phyloP scores from a whole-genome alignment of 441 rosid genomes.

The Pelargonium citronellum region DNA sequence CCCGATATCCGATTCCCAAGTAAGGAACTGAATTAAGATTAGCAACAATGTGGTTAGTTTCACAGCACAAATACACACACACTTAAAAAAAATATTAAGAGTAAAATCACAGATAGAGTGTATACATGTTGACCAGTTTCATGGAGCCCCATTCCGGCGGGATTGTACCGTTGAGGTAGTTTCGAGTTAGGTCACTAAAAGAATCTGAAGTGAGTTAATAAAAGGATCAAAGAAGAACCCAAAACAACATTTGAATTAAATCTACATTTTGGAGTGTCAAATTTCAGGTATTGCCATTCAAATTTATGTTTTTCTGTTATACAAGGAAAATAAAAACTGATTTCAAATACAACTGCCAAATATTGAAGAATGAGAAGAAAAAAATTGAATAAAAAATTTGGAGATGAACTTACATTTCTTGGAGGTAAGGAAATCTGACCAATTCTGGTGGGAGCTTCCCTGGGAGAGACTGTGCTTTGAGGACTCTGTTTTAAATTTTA shows the following conservation, averaged over 20 bases:
- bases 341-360: not conserved
- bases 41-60: not conserved
- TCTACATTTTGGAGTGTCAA: too few species aligned
- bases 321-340: too few species aligned
- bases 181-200: slow-evolving; percentile 48
- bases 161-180: slow-evolving; percentile 53
- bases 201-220: not conserved
- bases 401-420: slow-evolving; percentile 32
- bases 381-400: too few species aligned
- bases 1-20: slow-evolving; percentile 47
- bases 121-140: slow-evolving; percentile 35
- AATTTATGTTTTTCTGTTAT: too few species aligned
- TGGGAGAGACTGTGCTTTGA: slow-evolving; percentile 38
- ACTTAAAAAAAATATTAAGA: not conserved
- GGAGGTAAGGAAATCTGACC: slow-evolving; percentile 37
- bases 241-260: not conserved
- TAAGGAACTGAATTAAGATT: not conserved
- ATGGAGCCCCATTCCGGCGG: slow-evolving; percentile 48
- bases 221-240: not conserved
- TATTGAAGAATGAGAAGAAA: too few species aligned
- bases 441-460: slow-evolving; percentile 44
- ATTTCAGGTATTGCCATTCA: not conserved
- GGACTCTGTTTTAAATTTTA: slow-evolving; percentile 35
- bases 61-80: not conserved
- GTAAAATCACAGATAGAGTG: not conserved